Evolutionary conservation across 2,329 filamentous ascomycete species (phyloP), one percentile per base, ranked within the genome.

Genomic region (Plectosphaerella plurivora): DNA sequence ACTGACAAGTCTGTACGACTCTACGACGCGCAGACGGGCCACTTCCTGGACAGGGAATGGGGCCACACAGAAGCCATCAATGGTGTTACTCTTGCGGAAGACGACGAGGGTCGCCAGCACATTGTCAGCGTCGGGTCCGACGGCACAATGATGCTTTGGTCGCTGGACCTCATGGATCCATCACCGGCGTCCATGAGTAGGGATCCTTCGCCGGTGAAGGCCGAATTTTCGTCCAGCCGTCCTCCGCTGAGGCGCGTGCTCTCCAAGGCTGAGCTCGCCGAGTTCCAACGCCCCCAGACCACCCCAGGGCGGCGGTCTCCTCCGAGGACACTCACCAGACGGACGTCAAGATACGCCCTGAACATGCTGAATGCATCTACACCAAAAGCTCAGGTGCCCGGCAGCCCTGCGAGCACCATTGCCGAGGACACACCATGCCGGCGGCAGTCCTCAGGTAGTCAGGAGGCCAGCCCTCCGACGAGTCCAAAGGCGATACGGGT

Each of bases 51-150:
- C 49, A 84, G 91, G 41, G 94, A 97, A 70, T 97, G 91, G 83
- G 94, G 94, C 1, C 94, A 99, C 61, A 96, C 92, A 0, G 92
- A 97, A 65, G 88, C 92, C 9, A 91, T 99, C 57, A 96, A 89
- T 49, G 92, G 92, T 55, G 84, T 95, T 16, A 81, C 88, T 4
- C 72, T 97, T 16, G 67, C 93, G 11, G 82, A 88, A 51, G 76
- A 76, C 8, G 75, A 78, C 0, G 79, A 82, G 15, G 73, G 76
- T 15, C 71, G 73, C 24, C 79, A 80, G 50, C 79, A 77, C 54
- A 72, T 91, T 42, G 81, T 93, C 50, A 92, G 87, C 58, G 88
- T 88, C 33, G 89, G 88, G 2, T 83, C 87, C 5, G 89, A 94
- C 65, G 88, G 88, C 1, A 90, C 89, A 0, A 86, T 93, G 57